Conservation (phyloP, 2,329 filamentous ascomycete genomes). For the Neofusicoccum kwambonambiense region DNA sequence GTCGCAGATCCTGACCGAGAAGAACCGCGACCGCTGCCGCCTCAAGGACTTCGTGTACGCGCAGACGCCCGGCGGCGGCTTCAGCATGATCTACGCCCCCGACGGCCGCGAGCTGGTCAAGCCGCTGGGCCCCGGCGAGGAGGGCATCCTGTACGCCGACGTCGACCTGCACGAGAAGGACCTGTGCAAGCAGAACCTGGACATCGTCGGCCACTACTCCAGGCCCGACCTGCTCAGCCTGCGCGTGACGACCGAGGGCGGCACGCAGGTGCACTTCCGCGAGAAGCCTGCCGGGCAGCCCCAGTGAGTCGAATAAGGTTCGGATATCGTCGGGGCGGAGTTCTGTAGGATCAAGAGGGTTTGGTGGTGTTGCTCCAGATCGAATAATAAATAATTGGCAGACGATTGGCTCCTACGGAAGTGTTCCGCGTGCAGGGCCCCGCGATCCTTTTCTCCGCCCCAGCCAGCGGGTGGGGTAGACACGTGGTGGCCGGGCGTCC, state of each 20-base stretch:
- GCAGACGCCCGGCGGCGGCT: constrained; percentile 44
- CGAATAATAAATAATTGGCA: too few relatives aligned
- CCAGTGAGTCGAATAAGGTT: too few relatives aligned
- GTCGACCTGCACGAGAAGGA: constrained; percentile 48
- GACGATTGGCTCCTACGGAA: too few relatives aligned
- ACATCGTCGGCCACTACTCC: constrained; percentile 30
- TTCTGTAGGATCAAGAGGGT: too few relatives aligned
- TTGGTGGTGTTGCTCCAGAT: too few relatives aligned
- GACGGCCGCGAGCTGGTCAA: constrained; percentile 50
- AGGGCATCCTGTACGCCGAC: constrained; percentile 53
- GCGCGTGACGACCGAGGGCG: constrained; percentile 19
- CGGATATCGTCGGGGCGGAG: too few relatives aligned
- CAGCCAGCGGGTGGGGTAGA: too few relatives aligned
- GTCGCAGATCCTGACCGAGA: constrained; percentile 48
- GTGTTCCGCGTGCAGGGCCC: too few relatives aligned
- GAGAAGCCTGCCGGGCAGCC: constrained; percentile 20
- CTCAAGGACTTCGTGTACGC: constrained; percentile 42
- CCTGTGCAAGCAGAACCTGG: constrained; percentile 44
- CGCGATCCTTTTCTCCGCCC: too few relatives aligned
- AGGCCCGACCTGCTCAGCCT: background rate
- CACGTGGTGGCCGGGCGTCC: too few relatives aligned
- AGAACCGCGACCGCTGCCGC: constrained; percentile 44
- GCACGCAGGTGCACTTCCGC: constrained; percentile 21
- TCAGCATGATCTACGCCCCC: constrained; percentile 52
- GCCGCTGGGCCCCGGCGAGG: constrained; percentile 38